phyloP scores from a whole-genome alignment of 345 rosid species.

The Pistacia atlantica region DNA sequence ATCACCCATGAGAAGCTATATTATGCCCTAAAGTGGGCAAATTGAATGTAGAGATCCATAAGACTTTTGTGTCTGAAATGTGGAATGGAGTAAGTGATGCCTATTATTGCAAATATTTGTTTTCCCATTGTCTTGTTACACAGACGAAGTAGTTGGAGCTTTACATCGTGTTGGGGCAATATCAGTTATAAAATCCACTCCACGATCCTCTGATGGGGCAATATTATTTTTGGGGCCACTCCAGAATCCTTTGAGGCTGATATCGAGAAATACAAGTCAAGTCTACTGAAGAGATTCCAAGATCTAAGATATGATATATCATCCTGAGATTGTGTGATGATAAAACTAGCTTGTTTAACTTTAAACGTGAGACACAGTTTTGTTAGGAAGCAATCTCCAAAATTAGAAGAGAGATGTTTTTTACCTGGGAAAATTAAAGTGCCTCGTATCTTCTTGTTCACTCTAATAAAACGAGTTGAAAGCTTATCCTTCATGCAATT shows the following conservation, averaged over 20 bases:
- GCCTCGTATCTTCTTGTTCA: too few relatives aligned
- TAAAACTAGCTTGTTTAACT: neutral
- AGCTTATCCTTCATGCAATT: too few relatives aligned
- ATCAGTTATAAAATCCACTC: constrained; percentile 52
- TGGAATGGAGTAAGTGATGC: neutral
- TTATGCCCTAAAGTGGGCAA: too few relatives aligned
- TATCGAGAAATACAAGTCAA: constrained; percentile 49
- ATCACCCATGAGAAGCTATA: too few relatives aligned
- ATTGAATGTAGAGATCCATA: too few relatives aligned
- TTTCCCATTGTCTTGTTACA: too few relatives aligned
- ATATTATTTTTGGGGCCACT: too few relatives aligned
- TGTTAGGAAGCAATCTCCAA: neutral
- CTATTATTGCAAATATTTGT: too few relatives aligned
- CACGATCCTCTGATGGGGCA: constrained; percentile 15
- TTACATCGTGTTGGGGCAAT: constrained; percentile 60
- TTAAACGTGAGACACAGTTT: neutral
- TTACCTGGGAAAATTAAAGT: neutral
- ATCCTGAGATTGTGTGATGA: too few relatives aligned
- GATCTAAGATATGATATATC: too few relatives aligned
- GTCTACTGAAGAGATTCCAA: constrained; percentile 34
- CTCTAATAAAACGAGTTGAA: too few relatives aligned
- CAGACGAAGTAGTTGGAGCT: too few relatives aligned
- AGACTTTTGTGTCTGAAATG: neutral
- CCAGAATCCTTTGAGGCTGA: constrained; percentile 47
- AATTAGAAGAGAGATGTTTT: neutral